Percentiles rank a stretch among this genome's conserved stretches.
phyloP scores from a whole-genome alignment of 495 filamentous ascomycete genomes.

The Penicillium waksmanii region DNA sequence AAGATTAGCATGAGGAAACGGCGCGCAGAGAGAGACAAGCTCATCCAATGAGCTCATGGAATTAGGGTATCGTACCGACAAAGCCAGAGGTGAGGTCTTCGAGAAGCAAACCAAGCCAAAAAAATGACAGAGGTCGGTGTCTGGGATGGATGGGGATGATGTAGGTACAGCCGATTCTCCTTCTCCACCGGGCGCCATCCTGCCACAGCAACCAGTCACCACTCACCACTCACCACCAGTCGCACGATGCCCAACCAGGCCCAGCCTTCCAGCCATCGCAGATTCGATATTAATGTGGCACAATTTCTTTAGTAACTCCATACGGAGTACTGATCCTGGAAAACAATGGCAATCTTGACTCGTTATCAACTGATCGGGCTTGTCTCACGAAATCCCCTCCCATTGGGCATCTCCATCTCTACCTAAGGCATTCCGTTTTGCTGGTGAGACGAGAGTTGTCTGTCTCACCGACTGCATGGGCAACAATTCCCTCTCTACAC shows the following conservation, averaged over 20 bases:
- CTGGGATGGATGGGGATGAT: slow-evolving; percentile 20
- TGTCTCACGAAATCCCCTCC: too few relatives aligned
- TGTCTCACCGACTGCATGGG: not conserved
- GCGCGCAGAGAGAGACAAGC: too few relatives aligned
- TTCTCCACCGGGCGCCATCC: slow-evolving; percentile 33
- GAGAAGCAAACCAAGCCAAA: slow-evolving; percentile 5
- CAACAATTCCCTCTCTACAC: too few relatives aligned
- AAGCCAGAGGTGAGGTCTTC: slow-evolving; percentile 5
- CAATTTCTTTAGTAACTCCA: not conserved
- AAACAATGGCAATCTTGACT: not conserved
- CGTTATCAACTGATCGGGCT: too few relatives aligned
- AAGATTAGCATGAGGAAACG: slow-evolving; percentile 22
- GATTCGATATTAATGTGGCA: not conserved
- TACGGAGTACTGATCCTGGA: not conserved
- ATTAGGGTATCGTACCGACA: too few relatives aligned
- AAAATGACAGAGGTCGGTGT: slow-evolving; percentile 18
- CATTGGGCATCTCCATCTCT: too few relatives aligned
- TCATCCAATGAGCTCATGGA: too few relatives aligned
- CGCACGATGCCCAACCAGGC: slow-evolving; percentile 30
- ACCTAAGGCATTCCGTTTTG: too few relatives aligned
- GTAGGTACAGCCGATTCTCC: slow-evolving; percentile 31
- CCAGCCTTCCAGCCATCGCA: slow-evolving; percentile 10
- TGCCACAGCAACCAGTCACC: slow-evolving; percentile 42
- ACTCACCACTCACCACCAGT: not conserved
- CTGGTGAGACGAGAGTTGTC: too few relatives aligned